These are phyloP conservation scores for Lentinula edodes DNA, from an alignment of 768 basidiomycete species.

Conservation along the genomic window DNA sequence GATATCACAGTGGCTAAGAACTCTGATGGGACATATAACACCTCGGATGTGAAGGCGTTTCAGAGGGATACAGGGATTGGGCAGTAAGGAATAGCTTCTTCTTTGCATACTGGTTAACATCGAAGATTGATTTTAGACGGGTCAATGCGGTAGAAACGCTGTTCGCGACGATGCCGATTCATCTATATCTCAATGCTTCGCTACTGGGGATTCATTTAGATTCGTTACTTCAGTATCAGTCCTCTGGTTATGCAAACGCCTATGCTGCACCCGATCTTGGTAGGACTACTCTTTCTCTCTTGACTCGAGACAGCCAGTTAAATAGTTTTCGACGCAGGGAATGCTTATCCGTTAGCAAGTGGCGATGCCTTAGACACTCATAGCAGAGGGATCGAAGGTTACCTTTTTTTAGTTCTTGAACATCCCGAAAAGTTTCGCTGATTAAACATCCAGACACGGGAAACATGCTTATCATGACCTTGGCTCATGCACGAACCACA, in stretches of 20 bases:
- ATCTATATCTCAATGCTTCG: constrained; percentile 31
- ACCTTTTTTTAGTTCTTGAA: neutral
- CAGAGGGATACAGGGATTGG: constrained; percentile 42
- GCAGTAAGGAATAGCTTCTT: constrained; percentile 20
- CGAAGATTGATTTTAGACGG: constrained; percentile 4
- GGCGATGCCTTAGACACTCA: neutral
- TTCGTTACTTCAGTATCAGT: constrained; percentile 30
- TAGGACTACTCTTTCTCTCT: neutral
- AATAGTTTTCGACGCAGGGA: neutral
- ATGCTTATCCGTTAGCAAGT: neutral
- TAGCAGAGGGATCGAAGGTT: neutral
- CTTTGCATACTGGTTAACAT: neutral
- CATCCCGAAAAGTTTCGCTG: neutral
- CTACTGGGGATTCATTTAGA: constrained; percentile 36
- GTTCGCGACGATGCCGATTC: constrained; percentile 30
- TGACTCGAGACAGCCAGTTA: neutral
- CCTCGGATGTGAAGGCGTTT: constrained; percentile 38
- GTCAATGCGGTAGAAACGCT: constrained; percentile 36
- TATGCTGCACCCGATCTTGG: constrained; percentile 12
- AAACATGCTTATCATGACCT: constrained; percentile 29
- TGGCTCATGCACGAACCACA: constrained; percentile 21
- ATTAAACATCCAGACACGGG: constrained; percentile 16
- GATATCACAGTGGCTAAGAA: constrained; percentile 38
- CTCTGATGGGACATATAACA: constrained; percentile 24
- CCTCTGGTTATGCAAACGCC: neutral